Conservation (phyloP, 208 protist species). For the Endotrypanum monterogeii region DNA sequence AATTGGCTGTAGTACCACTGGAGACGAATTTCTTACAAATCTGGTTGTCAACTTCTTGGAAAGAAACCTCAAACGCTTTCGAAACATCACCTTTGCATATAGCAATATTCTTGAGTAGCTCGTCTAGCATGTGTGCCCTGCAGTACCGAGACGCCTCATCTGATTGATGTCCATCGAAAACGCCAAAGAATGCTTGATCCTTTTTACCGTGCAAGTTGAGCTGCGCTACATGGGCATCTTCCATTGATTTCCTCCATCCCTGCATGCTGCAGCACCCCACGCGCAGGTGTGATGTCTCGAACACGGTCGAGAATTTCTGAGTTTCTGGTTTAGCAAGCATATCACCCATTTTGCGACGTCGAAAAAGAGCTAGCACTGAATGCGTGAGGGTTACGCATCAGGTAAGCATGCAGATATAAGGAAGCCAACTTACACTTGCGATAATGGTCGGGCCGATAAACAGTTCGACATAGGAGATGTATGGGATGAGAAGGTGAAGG, state of each 20-base stretch:
- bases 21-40: conserved; percentile 67
- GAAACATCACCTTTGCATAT: conserved; percentile 27
- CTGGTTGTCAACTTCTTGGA: conserved; percentile 65
- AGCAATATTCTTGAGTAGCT: conserved; percentile 51
- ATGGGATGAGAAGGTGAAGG: neutral
- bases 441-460: neutral
- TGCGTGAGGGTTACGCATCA: conserved; percentile 14
- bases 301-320: conserved; percentile 90
- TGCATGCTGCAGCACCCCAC: conserved; percentile 93
- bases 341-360: conserved; percentile 66
- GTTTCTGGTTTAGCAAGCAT: conserved; percentile 88
- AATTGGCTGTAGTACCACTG: conserved; percentile 85
- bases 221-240: conserved; percentile 89
- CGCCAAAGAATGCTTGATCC: conserved; percentile 77
- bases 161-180: conserved; percentile 92
- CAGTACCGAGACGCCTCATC: conserved; percentile 82
- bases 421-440: conserved; percentile 4
- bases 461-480: neutral
- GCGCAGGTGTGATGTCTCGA: conserved; percentile 81
- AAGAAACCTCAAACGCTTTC: conserved; percentile 68
- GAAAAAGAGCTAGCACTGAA: conserved; percentile 11
- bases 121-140: conserved; percentile 74
- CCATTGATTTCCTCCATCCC: conserved; percentile 91
- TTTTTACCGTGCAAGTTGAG: conserved; percentile 80
- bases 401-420: conserved; percentile 10